phyloP scores from a whole-genome alignment of 2,329 filamentous ascomycete species.

The Fusarium virguliforme region DNA sequence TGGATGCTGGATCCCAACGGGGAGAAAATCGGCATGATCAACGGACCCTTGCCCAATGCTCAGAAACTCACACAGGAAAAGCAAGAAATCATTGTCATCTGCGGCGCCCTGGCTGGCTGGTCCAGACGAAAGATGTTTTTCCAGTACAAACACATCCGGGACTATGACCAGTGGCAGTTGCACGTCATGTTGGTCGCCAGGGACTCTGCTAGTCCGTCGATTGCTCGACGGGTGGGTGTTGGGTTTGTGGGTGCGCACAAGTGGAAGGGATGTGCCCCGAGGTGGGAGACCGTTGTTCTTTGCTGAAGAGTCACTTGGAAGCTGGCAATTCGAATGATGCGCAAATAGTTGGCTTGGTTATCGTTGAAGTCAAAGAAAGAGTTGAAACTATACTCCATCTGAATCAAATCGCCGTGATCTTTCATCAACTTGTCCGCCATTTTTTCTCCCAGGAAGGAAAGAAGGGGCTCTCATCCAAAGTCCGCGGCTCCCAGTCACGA shows the following conservation, averaged over 20 bases:
- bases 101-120: background rate
- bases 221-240: conserved; percentile 2
- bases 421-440: background rate
- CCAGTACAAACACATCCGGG: background rate
- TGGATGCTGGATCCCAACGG: background rate
- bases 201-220: background rate
- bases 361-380: background rate
- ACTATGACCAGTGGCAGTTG: conserved; percentile 1
- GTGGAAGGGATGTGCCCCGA: background rate
- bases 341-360: background rate
- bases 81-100: conserved; percentile 10
- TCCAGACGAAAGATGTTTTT: background rate
- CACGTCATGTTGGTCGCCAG: conserved; percentile 4
- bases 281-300: conserved; percentile 11
- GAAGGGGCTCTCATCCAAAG: conserved; percentile 5
- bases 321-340: background rate
- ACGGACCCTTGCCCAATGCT: background rate
- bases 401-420: too few relatives aligned
- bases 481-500: background rate
- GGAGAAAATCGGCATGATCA: background rate
- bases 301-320: background rate
- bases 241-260: background rate
- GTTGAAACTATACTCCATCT: too few relatives aligned
- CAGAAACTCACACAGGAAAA: background rate
- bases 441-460: conserved; percentile 8